Evolutionary conservation across 495 filamentous ascomycete genomes (phyloP).

Genomic region (Penicillium waksmanii): DNA sequence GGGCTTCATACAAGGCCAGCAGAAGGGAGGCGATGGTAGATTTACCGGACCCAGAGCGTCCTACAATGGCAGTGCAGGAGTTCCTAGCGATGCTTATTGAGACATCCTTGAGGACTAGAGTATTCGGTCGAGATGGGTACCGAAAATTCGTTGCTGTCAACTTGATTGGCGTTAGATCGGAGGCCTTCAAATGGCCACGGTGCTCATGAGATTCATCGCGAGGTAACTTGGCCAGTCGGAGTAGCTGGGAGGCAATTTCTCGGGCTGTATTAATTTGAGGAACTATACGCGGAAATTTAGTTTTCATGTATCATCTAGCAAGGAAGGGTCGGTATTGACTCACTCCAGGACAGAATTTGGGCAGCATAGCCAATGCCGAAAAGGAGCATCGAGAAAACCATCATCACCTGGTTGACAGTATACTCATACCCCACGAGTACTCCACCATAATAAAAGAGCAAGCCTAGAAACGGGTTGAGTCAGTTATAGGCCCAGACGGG

Average conservation of each 20-base stretch:
- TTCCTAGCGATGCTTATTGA: slow-evolving; percentile 61
- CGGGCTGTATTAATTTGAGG: slow-evolving; percentile 78
- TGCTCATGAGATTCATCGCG: slow-evolving; percentile 60
- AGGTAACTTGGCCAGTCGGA: slow-evolving; percentile 70
- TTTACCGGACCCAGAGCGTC: slow-evolving; percentile 85
- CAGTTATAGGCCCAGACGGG: slow-evolving; percentile 3
- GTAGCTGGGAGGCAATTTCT: slow-evolving; percentile 71
- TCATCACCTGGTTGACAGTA: slow-evolving; percentile 62
- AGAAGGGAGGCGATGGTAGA: slow-evolving; percentile 81
- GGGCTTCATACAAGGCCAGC: slow-evolving; percentile 63
- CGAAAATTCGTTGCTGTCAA: slow-evolving; percentile 65
- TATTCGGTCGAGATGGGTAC: slow-evolving; percentile 63
- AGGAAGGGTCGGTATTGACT: slow-evolving; percentile 9
- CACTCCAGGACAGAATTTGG: slow-evolving; percentile 65
- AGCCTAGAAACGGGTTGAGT: slow-evolving; percentile 47
- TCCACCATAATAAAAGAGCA: slow-evolving; percentile 85
- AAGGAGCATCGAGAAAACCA: slow-evolving; percentile 80
- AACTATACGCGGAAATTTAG: slow-evolving; percentile 40
- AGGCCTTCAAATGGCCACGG: slow-evolving; percentile 45
- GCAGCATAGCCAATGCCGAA: slow-evolving; percentile 77
- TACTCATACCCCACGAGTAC: slow-evolving; percentile 57
- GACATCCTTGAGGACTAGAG: slow-evolving; percentile 59
- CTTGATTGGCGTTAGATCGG: slow-evolving; percentile 60
- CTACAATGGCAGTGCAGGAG: slow-evolving; percentile 75
- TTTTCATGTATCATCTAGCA: not conserved